phyloP scores from a whole-genome alignment of 257 asterid genomes.

The Salvia hispanica region DNA sequence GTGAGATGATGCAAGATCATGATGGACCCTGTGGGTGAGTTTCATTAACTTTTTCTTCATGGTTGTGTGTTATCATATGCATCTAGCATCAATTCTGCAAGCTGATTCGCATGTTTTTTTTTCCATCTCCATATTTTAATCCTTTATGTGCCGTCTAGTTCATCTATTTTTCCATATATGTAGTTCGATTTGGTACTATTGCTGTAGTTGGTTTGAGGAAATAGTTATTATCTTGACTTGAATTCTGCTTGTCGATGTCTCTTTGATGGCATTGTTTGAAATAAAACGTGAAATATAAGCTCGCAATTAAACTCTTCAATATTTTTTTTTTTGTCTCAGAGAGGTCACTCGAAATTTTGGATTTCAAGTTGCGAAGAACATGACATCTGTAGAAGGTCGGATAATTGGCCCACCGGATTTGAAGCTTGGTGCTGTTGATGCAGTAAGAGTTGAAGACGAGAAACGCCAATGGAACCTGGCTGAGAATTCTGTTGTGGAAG shows the following conservation, averaged over 20 bases:
- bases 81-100: neutral
- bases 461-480: slow-evolving; percentile 67
- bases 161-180: neutral
- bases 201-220: neutral
- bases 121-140: neutral
- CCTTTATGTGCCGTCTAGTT: neutral
- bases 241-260: neutral
- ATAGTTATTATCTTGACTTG: neutral
- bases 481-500: slow-evolving; percentile 51
- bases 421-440: slow-evolving; percentile 46
- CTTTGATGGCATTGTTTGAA: slow-evolving; percentile 9
- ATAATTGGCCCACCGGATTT: slow-evolving; percentile 58
- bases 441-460: slow-evolving; percentile 49
- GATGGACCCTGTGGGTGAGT: slow-evolving; percentile 86
- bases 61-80: neutral
- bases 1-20: slow-evolving; percentile 52
- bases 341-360: slow-evolving; percentile 46
- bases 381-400: slow-evolving; percentile 64
- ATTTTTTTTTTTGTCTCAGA: slow-evolving; percentile 33
- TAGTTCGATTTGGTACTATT: slow-evolving; percentile 11
- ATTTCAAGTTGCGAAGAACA: slow-evolving; percentile 45
- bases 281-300: slow-evolving; percentile 13
- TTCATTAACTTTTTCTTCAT: neutral
- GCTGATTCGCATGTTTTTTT: no score
- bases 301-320: slow-evolving; percentile 1